Evolutionary conservation across 805 yeast genomes (phyloP).

Genomic region (Suhomyces pyralidae): DNA sequence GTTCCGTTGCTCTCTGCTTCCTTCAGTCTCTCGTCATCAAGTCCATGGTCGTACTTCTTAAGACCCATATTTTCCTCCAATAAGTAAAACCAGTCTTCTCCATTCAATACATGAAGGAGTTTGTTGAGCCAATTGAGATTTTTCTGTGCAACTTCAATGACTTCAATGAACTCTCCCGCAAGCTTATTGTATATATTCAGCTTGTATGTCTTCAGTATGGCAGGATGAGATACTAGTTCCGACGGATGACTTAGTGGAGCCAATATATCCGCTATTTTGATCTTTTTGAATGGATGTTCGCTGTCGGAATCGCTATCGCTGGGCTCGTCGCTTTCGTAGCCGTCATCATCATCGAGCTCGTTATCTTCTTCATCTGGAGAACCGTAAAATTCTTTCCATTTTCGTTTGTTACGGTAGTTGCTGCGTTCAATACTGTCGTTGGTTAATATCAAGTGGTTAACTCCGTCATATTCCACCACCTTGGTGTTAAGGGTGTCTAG

Average conservation of each 20-base stretch:
- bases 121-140: slow-evolving; percentile 69
- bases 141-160: slow-evolving; percentile 78
- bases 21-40: slow-evolving; percentile 23
- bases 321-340: slow-evolving; percentile 10
- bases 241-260: slow-evolving; percentile 79
- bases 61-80: slow-evolving; percentile 63
- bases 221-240: slow-evolving; percentile 70
- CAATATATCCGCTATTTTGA: slow-evolving; percentile 47
- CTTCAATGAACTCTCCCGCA: slow-evolving; percentile 69
- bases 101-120: slow-evolving; percentile 74
- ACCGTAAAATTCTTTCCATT: slow-evolving; percentile 31
- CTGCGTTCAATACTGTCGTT: slow-evolving; percentile 32
- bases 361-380: slow-evolving; percentile 2
- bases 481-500: slow-evolving; percentile 26
- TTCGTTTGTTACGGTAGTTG: slow-evolving; percentile 29
- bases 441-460: slow-evolving; percentile 33
- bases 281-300: slow-evolving; percentile 26
- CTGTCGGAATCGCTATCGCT: slow-evolving; percentile 12
- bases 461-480: slow-evolving; percentile 39
- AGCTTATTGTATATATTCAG: slow-evolving; percentile 48
- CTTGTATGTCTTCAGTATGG: slow-evolving; percentile 64
- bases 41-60: slow-evolving; percentile 67
- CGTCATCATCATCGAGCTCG: slow-evolving; percentile 9
- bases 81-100: slow-evolving; percentile 76
- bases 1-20: neutral